phyloP scores from a whole-genome alignment of 2,329 filamentous ascomycete species.

The Fusarium algeriense region DNA sequence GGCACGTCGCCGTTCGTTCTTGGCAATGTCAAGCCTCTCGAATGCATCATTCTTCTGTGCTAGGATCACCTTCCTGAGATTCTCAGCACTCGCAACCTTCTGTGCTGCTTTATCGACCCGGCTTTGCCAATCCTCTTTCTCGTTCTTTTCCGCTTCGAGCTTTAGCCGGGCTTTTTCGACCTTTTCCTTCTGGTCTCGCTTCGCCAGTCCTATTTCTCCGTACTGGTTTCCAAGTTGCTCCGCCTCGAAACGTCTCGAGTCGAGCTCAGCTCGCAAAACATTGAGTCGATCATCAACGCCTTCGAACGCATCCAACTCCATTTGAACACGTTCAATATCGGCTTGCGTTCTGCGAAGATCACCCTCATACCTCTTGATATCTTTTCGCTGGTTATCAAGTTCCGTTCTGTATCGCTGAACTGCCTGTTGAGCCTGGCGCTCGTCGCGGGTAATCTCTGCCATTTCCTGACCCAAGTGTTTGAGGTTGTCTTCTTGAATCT shows the following conservation, averaged over 20 bases:
- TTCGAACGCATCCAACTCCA: slow-evolving; percentile 74
- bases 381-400: slow-evolving; percentile 58
- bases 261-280: slow-evolving; percentile 68
- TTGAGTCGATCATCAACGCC: slow-evolving; percentile 76
- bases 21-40: slow-evolving; percentile 62
- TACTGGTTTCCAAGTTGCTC: slow-evolving; percentile 67
- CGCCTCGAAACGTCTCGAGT: slow-evolving; percentile 62
- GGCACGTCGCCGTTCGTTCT: slow-evolving; percentile 58
- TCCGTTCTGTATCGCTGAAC: slow-evolving; percentile 62
- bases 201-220: slow-evolving; percentile 63
- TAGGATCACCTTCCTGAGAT: slow-evolving; percentile 66
- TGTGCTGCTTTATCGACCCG: slow-evolving; percentile 67
- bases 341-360: slow-evolving; percentile 71
- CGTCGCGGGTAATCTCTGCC: slow-evolving; percentile 62
- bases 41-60: slow-evolving; percentile 72
- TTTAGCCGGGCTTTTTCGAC: slow-evolving; percentile 56
- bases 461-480: slow-evolving; percentile 68
- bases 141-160: slow-evolving; percentile 49
- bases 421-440: slow-evolving; percentile 61
- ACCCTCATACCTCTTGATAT: slow-evolving; percentile 60
- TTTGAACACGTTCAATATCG: slow-evolving; percentile 62
- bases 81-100: slow-evolving; percentile 63
- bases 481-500: slow-evolving; percentile 62
- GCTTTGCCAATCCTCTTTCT: slow-evolving; percentile 57
- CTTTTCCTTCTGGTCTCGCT: slow-evolving; percentile 60